phyloP scores from a whole-genome alignment of 2,329 filamentous ascomycete species.

The Berkeleyomyces basicola region DNA sequence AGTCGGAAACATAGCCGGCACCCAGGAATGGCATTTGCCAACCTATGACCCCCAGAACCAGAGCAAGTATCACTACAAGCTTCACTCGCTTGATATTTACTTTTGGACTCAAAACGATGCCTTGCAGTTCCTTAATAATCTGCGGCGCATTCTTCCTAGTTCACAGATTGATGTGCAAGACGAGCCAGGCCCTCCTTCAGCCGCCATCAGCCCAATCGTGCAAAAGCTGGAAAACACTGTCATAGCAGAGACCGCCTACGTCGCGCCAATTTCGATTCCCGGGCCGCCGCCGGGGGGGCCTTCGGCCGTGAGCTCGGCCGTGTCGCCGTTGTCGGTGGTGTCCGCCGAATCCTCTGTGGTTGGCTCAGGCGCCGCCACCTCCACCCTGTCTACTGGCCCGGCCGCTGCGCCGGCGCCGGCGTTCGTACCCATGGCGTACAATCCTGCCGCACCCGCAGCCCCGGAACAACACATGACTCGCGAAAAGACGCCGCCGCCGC shows the following conservation, averaged over 20 bases:
- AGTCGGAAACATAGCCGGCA: slow-evolving; percentile 33
- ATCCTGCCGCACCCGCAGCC: slow-evolving; percentile 60
- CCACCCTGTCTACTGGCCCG: slow-evolving; percentile 17
- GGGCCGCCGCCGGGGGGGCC: slow-evolving; percentile 15
- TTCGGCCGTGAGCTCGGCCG: slow-evolving; percentile 13
- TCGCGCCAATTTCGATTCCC: slow-evolving; percentile 16
- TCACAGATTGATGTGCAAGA: slow-evolving; percentile 46
- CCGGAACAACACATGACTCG: slow-evolving; percentile 55
- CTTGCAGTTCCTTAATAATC: slow-evolving; percentile 49
- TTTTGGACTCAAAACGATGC: slow-evolving; percentile 65
- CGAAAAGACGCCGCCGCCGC: slow-evolving; percentile 65
- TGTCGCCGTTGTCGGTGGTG: not conserved
- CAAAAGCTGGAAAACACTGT: slow-evolving; percentile 57
- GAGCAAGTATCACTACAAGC: slow-evolving; percentile 62
- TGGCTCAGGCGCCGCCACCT: not conserved
- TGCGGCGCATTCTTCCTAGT: slow-evolving; percentile 46
- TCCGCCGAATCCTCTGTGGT: not conserved
- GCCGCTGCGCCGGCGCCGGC: slow-evolving; percentile 19
- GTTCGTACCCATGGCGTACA: slow-evolving; percentile 55
- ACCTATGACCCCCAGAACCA: slow-evolving; percentile 56
- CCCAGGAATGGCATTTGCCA: slow-evolving; percentile 58
- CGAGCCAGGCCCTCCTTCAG: slow-evolving; percentile 38
- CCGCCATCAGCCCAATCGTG: slow-evolving; percentile 49
- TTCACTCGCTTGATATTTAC: slow-evolving; percentile 62
- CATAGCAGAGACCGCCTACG: slow-evolving; percentile 41